Conservation (phyloP, 1,284 basidiomycete species). For the Pisolithus thermaeus region DNA sequence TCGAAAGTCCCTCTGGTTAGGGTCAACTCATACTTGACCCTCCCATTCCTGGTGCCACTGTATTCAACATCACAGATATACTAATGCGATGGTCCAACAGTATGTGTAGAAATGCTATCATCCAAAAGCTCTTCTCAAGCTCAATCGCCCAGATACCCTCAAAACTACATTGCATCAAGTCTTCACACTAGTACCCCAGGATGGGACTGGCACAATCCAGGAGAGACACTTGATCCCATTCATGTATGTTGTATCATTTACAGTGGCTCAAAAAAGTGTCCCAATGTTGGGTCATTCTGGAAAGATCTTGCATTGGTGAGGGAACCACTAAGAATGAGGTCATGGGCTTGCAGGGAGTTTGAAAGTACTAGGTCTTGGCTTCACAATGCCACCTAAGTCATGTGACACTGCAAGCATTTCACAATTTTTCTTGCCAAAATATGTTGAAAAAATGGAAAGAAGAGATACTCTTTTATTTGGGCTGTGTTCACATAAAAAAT, state of each 20-base stretch:
- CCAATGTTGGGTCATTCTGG: too few relatives aligned
- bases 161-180: slow-evolving; percentile 14
- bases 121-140: background rate
- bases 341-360: too few relatives aligned
- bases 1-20: slow-evolving; percentile 21
- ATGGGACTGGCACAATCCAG: slow-evolving; percentile 6
- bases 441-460: too few relatives aligned
- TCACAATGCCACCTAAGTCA: too few relatives aligned
- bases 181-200: background rate
- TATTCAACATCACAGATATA: slow-evolving; percentile 18
- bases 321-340: too few relatives aligned
- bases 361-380: too few relatives aligned
- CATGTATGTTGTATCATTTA: background rate
- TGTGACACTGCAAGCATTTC: too few relatives aligned
- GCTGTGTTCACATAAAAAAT: too few relatives aligned
- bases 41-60: slow-evolving; percentile 12
- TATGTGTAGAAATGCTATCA: background rate
- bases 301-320: too few relatives aligned
- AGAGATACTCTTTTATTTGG: too few relatives aligned
- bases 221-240: slow-evolving; percentile 14
- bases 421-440: too few relatives aligned
- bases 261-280: too few relatives aligned
- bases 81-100: slow-evolving; percentile 21
- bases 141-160: slow-evolving; percentile 6
- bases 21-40: slow-evolving; percentile 10